Evolutionary conservation across 1,284 basidiomycete genomes (phyloP).

Genomic region (Puccinia coronata): DNA sequence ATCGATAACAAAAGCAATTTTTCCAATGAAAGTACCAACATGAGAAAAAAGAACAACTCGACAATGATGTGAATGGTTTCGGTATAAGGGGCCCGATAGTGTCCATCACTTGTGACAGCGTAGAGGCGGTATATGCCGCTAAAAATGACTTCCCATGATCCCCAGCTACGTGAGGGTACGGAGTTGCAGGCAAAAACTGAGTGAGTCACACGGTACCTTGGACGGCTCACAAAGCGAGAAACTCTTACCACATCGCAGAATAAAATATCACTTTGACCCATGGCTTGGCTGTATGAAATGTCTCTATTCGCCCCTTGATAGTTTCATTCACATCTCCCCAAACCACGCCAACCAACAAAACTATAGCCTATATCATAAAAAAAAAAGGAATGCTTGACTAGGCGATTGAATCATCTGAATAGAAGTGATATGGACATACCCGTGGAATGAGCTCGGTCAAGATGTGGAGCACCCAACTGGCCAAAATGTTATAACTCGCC

Average conservation of each 20-base stretch:
- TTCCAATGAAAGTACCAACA: slow-evolving; percentile 39
- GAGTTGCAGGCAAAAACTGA: not conserved
- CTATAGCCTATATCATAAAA: slow-evolving; percentile 57
- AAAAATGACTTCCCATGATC: slow-evolving; percentile 46
- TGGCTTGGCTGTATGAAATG: slow-evolving; percentile 68
- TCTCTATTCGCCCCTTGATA: slow-evolving; percentile 68
- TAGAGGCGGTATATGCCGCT: slow-evolving; percentile 22
- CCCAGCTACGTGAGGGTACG: slow-evolving; percentile 17
- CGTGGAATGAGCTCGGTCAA: slow-evolving; percentile 33
- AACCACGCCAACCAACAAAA: slow-evolving; percentile 64
- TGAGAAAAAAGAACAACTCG: slow-evolving; percentile 28
- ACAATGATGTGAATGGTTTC: slow-evolving; percentile 22
- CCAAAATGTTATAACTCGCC: slow-evolving; percentile 71
- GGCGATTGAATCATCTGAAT: slow-evolving; percentile 54
- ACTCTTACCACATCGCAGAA: slow-evolving; percentile 40
- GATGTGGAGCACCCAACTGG: slow-evolving; percentile 65
- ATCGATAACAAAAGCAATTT: slow-evolving; percentile 42
- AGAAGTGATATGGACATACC: not conserved
- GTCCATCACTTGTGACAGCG: not conserved
- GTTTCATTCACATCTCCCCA: slow-evolving; percentile 75
- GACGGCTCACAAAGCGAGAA: slow-evolving; percentile 68
- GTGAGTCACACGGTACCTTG: slow-evolving; percentile 53
- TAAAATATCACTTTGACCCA: slow-evolving; percentile 57
- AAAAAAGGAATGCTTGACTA: slow-evolving; percentile 62
- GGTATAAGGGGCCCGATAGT: slow-evolving; percentile 33